Conservation (phyloP, 148 eudicot genomes). For the Polygonum maritimum region DNA sequence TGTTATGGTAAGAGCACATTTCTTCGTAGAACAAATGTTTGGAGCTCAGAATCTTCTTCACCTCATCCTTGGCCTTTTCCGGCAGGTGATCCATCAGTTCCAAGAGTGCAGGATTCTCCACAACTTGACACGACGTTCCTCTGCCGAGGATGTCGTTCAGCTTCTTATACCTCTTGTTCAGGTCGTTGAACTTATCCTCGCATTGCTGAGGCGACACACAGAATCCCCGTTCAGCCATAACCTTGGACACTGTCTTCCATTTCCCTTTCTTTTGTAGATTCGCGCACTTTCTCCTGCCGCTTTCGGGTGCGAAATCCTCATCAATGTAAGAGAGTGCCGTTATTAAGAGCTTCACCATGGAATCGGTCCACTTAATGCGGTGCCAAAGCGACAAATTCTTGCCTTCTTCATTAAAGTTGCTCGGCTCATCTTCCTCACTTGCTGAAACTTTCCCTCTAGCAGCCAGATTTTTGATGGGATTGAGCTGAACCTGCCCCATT, state of each 20-base stretch:
- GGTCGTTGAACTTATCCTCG: neutral
- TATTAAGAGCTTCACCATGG: slow-evolving; percentile 4
- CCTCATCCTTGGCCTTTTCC: neutral
- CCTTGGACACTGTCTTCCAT: neutral
- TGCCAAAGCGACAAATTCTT: neutral
- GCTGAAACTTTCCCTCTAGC: neutral
- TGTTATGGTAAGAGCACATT: slow-evolving; percentile 6
- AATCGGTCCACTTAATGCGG: neutral
- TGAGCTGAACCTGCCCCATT: neutral
- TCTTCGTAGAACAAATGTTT: slow-evolving; percentile 6
- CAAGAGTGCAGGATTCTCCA: neutral
- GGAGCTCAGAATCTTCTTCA: neutral
- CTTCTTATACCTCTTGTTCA: slow-evolving; percentile 6
- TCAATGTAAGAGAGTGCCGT: slow-evolving; percentile 2
- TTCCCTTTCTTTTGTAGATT: neutral
- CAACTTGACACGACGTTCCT: neutral
- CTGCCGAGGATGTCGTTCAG: slow-evolving; percentile 3
- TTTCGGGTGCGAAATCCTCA: neutral
- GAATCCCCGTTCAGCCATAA: neutral
- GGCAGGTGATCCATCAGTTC: neutral
- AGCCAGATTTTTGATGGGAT: neutral
- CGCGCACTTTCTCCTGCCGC: neutral
- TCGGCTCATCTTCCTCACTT: neutral
- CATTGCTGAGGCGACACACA: slow-evolving; percentile 2
- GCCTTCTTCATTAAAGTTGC: neutral